Evolutionary conservation across 2,329 filamentous ascomycete genomes (phyloP), one percentile per base, ranked within the genome.

Genomic region (Nannizzia gypsea): DNA sequence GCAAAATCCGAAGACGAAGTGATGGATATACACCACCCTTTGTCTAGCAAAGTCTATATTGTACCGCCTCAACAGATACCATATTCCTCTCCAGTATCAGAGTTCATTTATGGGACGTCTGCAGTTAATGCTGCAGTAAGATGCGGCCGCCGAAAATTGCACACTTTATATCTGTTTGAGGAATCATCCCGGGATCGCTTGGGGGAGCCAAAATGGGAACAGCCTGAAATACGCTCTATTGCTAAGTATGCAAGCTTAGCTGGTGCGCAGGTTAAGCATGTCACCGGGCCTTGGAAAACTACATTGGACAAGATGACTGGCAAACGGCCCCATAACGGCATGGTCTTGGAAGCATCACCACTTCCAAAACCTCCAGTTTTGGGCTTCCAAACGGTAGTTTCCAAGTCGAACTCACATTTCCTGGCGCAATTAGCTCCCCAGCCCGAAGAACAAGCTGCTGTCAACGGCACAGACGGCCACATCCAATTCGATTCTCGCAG

Each of bases 41-140:
- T 58, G 42, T 44, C 40, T 2, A 36, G 38, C 28, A 62, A 59
- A 40, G 34, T 61, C 20, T 59, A 31, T 8, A 9, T 28, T 50
- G 71, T 65, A 61, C 69, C 74, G 1, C 77, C 77, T 0, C 61
- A 73, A 2, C 70, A 75, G 5, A 78, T 88, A 17, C 83, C 84
- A 0, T 86, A 92, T 69, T 90, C 89, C 0, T 95, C 90, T 0
- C 87, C 92, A 0, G 89, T 89, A 3, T 96, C 91, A 0, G 87
- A 96, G 63, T 97, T 96, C 66, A 78, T 99, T 1, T 97, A 95
- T 69, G 93, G 93, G 4, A 83, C 82, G 50, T 88, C 87, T 1
- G 84, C 89, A 1, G 89, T 97, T 22, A 80, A 87, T 63, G 88
- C 91, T 20, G 91, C 90, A 0, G 76, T 99, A 20, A 83, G 80